These are phyloP conservation scores for Gossypium longicalyx DNA, from an alignment of 345 rosid species.

Conservation along the genomic window DNA sequence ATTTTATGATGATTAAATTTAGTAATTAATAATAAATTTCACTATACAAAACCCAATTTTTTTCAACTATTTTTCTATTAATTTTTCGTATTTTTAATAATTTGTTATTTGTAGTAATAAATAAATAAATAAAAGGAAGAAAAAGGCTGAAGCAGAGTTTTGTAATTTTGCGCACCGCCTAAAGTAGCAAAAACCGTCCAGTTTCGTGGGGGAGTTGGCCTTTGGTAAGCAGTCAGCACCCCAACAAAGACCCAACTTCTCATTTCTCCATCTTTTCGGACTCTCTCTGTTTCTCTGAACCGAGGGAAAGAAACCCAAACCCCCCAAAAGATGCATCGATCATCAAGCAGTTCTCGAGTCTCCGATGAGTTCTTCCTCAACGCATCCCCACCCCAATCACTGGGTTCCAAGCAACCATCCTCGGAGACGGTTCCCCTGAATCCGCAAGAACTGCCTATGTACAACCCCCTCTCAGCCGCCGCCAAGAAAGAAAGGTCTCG, in stretches of 20 bases:
- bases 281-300: background rate
- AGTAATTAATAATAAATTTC: too few species aligned
- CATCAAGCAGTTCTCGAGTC: conserved; percentile 46
- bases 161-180: background rate
- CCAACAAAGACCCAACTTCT: background rate
- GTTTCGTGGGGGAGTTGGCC: background rate
- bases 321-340: conserved; percentile 47
- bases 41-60: too few species aligned
- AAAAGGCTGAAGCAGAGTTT: background rate
- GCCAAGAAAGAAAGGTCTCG: conserved; percentile 60
- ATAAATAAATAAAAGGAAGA: too few species aligned
- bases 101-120: too few species aligned
- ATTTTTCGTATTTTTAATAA: too few species aligned
- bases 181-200: background rate
- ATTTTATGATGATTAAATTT: too few species aligned
- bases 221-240: background rate
- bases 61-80: too few species aligned
- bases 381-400: conserved; percentile 27
- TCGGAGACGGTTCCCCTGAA: conserved; percentile 17
- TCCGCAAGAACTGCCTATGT: conserved; percentile 45
- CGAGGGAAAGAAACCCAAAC: background rate
- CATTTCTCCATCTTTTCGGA: conserved; percentile 3
- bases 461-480: conserved; percentile 54
- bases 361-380: conserved; percentile 33
- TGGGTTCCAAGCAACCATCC: conserved; percentile 20